These are phyloP conservation scores for Penicillium canariense DNA, from an alignment of 495 filamentous ascomycete species.

Conservation along the genomic window DNA sequence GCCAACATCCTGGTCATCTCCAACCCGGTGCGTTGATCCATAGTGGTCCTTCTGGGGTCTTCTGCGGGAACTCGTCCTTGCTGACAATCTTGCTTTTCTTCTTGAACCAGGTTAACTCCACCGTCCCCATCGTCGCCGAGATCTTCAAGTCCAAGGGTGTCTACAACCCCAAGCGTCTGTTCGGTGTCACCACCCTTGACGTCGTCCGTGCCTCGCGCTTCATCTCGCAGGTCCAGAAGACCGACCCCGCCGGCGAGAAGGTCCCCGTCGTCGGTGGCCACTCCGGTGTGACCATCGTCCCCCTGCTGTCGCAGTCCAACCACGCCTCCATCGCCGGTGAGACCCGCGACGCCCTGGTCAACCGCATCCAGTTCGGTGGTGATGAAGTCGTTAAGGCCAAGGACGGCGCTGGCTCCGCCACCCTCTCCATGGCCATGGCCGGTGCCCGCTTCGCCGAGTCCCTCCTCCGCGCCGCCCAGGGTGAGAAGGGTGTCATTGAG, in stretches of 20 bases:
- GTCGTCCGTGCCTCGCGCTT: conserved; percentile 97
- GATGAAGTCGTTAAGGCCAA: conserved; percentile 99
- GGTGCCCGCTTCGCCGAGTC: conserved; percentile 96
- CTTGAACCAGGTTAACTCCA: conserved; percentile 85
- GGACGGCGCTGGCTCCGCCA: conserved; percentile 96
- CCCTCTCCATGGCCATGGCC: conserved; percentile 98
- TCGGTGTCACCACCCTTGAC: conserved; percentile 98
- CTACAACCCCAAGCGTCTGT: conserved; percentile 98
- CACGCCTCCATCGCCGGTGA: conserved; percentile 78
- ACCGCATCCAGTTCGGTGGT: conserved; percentile 98
- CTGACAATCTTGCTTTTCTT: neutral
- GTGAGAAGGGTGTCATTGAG: conserved; percentile 93
- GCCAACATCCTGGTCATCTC: conserved; percentile 97
- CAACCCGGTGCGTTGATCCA: conserved; percentile 68
- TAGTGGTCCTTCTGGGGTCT: neutral
- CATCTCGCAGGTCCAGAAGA: conserved; percentile 86
- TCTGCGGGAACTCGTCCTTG: too few relatives aligned
- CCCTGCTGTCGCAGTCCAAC: conserved; percentile 90
- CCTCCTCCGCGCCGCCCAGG: conserved; percentile 86
- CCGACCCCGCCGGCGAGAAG: conserved; percentile 87
- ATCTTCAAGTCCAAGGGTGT: conserved; percentile 90
- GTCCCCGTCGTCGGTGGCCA: conserved; percentile 96
- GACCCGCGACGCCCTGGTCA: conserved; percentile 71
- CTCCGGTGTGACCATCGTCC: conserved; percentile 97
- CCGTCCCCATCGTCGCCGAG: conserved; percentile 95